These are phyloP conservation scores for Alternaria atra DNA, from an alignment of 2,329 filamentous ascomycete genomes.

Conservation along the genomic window DNA sequence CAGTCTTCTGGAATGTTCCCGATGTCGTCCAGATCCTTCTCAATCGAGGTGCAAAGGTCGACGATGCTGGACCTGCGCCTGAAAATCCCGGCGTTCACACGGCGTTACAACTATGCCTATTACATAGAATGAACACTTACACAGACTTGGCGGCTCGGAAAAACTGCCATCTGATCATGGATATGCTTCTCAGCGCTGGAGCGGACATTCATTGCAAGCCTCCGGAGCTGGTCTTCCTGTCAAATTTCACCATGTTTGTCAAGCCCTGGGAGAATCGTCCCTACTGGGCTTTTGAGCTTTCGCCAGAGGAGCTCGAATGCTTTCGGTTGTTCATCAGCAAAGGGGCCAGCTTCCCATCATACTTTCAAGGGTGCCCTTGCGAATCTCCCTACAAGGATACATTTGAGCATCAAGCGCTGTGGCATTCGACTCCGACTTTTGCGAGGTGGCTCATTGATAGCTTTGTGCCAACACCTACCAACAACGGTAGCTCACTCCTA, in stretches of 20 bases:
- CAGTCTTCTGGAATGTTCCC: constrained; percentile 43
- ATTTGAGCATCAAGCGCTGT: constrained; percentile 45
- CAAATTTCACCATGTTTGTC: constrained; percentile 39
- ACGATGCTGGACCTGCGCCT: constrained; percentile 28
- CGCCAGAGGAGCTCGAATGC: constrained; percentile 35
- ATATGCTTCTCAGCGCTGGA: constrained; percentile 42
- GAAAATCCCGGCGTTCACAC: constrained; percentile 20
- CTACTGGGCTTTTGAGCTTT: constrained; percentile 36
- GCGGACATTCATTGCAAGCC: constrained; percentile 37
- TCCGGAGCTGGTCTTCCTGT: constrained; percentile 19
- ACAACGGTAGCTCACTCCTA: constrained; percentile 33
- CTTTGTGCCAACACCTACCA: constrained; percentile 13
- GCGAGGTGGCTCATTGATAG: constrained; percentile 38
- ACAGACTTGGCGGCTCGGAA: constrained; percentile 19
- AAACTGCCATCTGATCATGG: constrained; percentile 35
- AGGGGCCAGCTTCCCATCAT: constrained; percentile 32
- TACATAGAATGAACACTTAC: constrained; percentile 33
- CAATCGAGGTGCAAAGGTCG: constrained; percentile 38
- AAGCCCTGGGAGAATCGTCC: constrained; percentile 39
- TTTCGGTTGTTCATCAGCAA: constrained; percentile 38
- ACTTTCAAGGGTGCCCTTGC: constrained; percentile 38
- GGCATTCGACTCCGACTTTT: constrained; percentile 42
- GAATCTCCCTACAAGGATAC: constrained; percentile 24
- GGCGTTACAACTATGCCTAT: constrained; percentile 40
- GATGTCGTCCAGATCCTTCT: constrained; percentile 43